Evolutionary conservation across 106 monocot genomes (phyloP).

Genomic region (Triglochin maritima): DNA sequence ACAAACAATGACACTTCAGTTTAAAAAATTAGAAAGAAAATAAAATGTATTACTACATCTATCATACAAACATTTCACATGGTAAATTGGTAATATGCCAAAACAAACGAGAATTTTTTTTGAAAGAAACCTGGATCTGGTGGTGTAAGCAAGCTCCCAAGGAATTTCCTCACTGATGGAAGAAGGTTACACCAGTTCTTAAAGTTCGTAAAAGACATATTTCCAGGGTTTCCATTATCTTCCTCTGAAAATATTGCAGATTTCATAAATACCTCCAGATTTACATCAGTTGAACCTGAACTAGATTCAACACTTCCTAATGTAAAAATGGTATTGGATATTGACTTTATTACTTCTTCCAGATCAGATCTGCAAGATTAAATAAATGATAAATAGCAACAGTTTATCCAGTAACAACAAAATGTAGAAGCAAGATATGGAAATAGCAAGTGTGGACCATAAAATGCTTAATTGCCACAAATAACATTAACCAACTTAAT

Average conservation of each 20-base stretch:
- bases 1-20: too few relatives aligned
- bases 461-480: neutral
- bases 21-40: too few relatives aligned
- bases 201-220: conserved; percentile 65
- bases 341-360: conserved; percentile 55
- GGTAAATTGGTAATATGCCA: neutral
- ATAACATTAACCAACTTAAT: too few relatives aligned
- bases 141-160: conserved; percentile 61
- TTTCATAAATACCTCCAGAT: conserved; percentile 45
- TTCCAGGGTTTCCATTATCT: conserved; percentile 24
- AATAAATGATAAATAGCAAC: neutral
- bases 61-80: too few relatives aligned
- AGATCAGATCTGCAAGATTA: conserved; percentile 60
- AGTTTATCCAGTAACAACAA: neutral
- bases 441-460: neutral
- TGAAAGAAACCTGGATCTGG: conserved; percentile 47
- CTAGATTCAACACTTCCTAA: conserved; percentile 11
- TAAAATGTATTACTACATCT: too few relatives aligned
- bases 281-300: conserved; percentile 13
- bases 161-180: conserved; percentile 70
- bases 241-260: conserved; percentile 48
- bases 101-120: neutral
- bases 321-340: conserved; percentile 47
- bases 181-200: conserved; percentile 59
- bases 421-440: neutral